A percentile compares a stretch with the other conserved stretches of the same genome.
phyloP scores from a whole-genome alignment of 2,329 filamentous ascomycete species.

The Fusarium newnesense region DNA sequence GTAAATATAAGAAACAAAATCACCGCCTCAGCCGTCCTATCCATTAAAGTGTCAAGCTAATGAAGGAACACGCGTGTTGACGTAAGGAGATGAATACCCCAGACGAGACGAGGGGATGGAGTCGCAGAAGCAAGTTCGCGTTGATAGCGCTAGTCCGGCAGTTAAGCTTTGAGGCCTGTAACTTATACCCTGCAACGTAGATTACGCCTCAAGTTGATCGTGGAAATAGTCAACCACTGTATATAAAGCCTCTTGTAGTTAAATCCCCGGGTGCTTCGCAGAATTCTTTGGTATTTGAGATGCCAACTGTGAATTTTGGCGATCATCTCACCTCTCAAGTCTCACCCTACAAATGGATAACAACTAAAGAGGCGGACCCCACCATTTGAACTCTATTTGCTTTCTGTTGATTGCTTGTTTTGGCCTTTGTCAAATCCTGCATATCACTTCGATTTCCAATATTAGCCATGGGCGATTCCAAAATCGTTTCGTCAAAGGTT shows the following conservation, averaged over 20 bases:
- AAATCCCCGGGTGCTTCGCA: background rate
- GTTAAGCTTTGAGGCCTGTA: conserved; percentile 19
- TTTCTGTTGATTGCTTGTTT: conserved; percentile 6
- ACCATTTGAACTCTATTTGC: conserved; percentile 20
- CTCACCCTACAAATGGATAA: background rate
- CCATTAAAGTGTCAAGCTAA: background rate
- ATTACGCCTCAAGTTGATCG: background rate
- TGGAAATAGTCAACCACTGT: background rate
- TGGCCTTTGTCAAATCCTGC: conserved; percentile 8
- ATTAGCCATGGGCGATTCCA: conserved; percentile 37
- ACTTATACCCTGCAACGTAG: background rate
- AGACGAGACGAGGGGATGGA: conserved; percentile 27
- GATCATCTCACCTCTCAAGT: background rate
- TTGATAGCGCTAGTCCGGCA: conserved; percentile 30
- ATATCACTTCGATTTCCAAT: background rate
- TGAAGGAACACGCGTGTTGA: conserved; percentile 21
- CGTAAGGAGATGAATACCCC: conserved; percentile 24
- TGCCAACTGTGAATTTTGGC: background rate
- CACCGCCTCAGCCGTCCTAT: background rate
- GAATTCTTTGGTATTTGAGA: background rate
- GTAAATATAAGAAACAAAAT: background rate
- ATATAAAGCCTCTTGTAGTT: background rate
- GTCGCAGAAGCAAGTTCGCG: conserved; percentile 38
- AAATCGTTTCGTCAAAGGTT: conserved; percentile 54
- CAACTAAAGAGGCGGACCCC: conserved; percentile 19